Evolutionary conservation across 116 monocot species (phyloP), one percentile per base, ranked within the genome.

Genomic region (Phalaenopsis hybrid): DNA sequence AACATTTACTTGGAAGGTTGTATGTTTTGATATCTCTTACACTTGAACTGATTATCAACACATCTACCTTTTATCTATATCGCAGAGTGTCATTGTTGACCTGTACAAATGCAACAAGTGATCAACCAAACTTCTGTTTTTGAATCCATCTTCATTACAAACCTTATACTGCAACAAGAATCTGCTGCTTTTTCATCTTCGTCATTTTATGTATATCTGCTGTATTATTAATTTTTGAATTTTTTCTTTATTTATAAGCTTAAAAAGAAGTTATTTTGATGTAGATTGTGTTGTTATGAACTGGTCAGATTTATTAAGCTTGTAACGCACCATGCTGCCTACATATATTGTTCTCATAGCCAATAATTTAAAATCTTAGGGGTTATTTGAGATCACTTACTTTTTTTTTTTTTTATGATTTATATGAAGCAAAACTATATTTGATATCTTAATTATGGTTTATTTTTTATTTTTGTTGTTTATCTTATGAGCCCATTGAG

Each of bases 81-180:
- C 41, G 72, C 72, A 73, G 72, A 41, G 41, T 37, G 37, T 37
- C 41, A 37, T 73, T 73, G 4, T 13, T 73, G 72, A 73, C 8
- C 37, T 73, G 72, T 73, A 73, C 72, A 73, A 73, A 41, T 41
- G 72, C 72, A 73, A 34, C 37, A 73, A 73, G 72, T 73, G 41
- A 73, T 67, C 67, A 67, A 8, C 7, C 67, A 55, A 67, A 73
- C 12, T 70, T 4, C 21, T 69, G 11, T 23, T 63, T 34, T 33
- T 12, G 34, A 72, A 37, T 72, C 58, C 3, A 4, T 12, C 72
- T 72, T 72, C 34, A 37, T 72, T 41, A 37, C 37, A 20, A 9
- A 65, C 65, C 7, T 10, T 67, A 23, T 67, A 16, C 55, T 55
- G 55, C 0, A 65, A 21, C 37, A 12, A 73, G 37, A 34, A 11